These are phyloP conservation scores for Scolecobasidium constrictum DNA, from an alignment of 2,329 filamentous ascomycete species.

Conservation along the genomic window DNA sequence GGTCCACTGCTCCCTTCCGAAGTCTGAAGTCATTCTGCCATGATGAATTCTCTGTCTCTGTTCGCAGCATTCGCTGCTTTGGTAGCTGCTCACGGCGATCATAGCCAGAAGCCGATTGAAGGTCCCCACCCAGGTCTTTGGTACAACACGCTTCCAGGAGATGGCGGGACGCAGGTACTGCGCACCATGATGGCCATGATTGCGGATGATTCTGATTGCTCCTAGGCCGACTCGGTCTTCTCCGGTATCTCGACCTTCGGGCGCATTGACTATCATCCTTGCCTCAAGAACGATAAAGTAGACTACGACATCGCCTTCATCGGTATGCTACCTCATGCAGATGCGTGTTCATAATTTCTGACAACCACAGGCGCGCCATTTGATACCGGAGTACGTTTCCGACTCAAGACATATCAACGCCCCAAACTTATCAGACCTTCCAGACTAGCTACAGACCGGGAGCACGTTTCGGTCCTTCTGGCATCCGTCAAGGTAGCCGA, in stretches of 20 bases:
- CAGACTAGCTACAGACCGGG: slow-evolving; percentile 61
- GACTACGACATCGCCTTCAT: slow-evolving; percentile 81
- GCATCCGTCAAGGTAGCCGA: slow-evolving; percentile 77
- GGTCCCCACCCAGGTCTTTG: slow-evolving; percentile 67
- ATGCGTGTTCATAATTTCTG: too few relatives aligned
- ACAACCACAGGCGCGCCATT: slow-evolving; percentile 57
- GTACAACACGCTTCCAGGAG: slow-evolving; percentile 75
- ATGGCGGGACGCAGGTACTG: slow-evolving; percentile 50
- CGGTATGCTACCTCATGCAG: too few relatives aligned
- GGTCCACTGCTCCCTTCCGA: too few relatives aligned
- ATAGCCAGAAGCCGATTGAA: slow-evolving; percentile 47
- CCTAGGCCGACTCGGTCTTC: slow-evolving; percentile 74
- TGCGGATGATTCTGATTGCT: not conserved
- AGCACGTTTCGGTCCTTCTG: slow-evolving; percentile 73
- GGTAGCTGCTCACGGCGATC: slow-evolving; percentile 47
- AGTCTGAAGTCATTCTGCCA: too few relatives aligned
- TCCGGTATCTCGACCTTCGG: slow-evolving; percentile 82
- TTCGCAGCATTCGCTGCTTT: slow-evolving; percentile 35
- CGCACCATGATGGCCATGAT: slow-evolving; percentile 1
- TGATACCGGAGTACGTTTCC: slow-evolving; percentile 45
- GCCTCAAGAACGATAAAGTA: slow-evolving; percentile 56
- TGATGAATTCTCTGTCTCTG: too few relatives aligned
- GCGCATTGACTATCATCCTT: slow-evolving; percentile 65
- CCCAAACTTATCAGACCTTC: too few relatives aligned
- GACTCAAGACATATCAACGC: too few relatives aligned